phyloP scores from a whole-genome alignment of 495 filamentous ascomycete genomes.

The Platismatia glauca region DNA sequence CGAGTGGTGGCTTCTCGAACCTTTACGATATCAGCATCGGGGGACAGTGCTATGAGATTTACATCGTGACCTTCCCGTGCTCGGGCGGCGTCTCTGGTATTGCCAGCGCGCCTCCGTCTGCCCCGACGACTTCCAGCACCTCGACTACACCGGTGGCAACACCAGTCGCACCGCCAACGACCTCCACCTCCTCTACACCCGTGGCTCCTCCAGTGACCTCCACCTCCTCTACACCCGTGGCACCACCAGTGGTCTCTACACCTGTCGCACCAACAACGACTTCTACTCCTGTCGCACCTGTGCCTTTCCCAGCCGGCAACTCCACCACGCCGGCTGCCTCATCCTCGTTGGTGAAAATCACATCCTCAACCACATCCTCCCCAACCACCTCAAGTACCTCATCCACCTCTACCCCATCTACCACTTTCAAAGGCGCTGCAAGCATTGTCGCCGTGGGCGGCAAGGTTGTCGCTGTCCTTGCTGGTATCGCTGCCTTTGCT shows the following conservation, averaged over 20 bases:
- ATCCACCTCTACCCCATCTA: background rate
- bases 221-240: background rate
- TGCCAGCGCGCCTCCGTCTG: background rate
- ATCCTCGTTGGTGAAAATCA: background rate
- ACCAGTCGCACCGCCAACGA: background rate
- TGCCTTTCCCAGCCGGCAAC: conserved; percentile 12
- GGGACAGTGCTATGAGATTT: conserved; percentile 41
- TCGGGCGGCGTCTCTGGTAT: background rate
- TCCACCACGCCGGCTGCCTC: conserved; percentile 1
- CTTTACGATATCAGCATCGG: conserved; percentile 49
- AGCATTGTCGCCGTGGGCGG: background rate
- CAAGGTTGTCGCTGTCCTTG: conserved; percentile 9
- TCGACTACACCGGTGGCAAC: too few species aligned
- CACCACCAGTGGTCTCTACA: background rate
- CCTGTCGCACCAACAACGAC: background rate
- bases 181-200: background rate
- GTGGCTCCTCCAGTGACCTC: background rate
- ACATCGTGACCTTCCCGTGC: conserved; percentile 36
- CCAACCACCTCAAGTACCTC: background rate
- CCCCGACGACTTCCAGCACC: background rate
- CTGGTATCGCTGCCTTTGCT: conserved; percentile 12
- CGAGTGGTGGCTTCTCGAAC: conserved; percentile 54
- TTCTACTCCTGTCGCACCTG: background rate
- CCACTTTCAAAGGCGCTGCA: conserved; percentile 8
- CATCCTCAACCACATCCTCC: background rate